Conservation (phyloP, 305 asterid genomes). For the Fraxinus sp. region DNA sequence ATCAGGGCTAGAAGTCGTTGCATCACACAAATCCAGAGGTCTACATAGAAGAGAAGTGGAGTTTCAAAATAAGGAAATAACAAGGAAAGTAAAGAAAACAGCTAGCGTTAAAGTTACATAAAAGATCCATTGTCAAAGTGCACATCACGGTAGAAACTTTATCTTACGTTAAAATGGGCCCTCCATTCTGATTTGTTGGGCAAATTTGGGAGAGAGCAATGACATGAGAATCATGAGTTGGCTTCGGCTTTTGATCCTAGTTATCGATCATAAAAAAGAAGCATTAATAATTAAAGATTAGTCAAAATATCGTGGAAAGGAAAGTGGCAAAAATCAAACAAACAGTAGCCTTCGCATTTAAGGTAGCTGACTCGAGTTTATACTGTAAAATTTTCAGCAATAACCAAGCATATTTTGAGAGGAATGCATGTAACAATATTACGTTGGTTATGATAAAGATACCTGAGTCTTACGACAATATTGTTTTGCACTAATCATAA, state of each 20-base stretch:
- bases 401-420: slow-evolving; percentile 15
- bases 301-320: not conserved
- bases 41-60: slow-evolving; percentile 38
- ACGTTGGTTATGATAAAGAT: slow-evolving; percentile 18
- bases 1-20: slow-evolving; percentile 45
- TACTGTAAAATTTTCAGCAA: slow-evolving; percentile 15
- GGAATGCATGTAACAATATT: not conserved
- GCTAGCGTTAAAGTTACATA: slow-evolving; percentile 7
- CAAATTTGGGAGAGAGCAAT: slow-evolving; percentile 61
- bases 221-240: slow-evolving; percentile 67
- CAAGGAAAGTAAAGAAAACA: not conserved
- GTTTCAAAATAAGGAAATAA: slow-evolving; percentile 16
- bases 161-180: slow-evolving; percentile 60
- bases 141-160: slow-evolving; percentile 14
- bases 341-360: not conserved
- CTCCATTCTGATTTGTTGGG: slow-evolving; percentile 67
- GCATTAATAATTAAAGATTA: slow-evolving; percentile 18
- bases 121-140: slow-evolving; percentile 6
- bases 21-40: slow-evolving; percentile 71
- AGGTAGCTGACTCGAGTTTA: not conserved
- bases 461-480: slow-evolving; percentile 55
- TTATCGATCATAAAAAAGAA: slow-evolving; percentile 35
- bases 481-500: slow-evolving; percentile 51
- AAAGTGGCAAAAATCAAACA: slow-evolving; percentile 2
- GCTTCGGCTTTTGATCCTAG: slow-evolving; percentile 64